Evolutionary conservation across 2,329 filamentous ascomycete species (phyloP).

Genomic region (Aspergillus floridensis): DNA sequence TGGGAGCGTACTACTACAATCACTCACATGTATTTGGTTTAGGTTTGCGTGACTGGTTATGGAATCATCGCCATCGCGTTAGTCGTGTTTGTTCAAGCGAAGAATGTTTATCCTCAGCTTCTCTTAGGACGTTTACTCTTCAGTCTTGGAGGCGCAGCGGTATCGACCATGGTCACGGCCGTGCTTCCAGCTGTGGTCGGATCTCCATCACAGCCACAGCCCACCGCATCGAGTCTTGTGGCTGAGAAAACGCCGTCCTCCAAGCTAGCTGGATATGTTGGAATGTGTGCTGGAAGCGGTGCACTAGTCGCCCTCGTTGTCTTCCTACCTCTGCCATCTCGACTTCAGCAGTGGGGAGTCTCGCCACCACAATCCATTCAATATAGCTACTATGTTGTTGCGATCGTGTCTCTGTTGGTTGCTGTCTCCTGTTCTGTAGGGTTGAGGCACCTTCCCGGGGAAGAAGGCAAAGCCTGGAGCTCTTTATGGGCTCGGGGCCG

Average conservation of each 20-base stretch:
- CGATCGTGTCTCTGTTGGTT: conserved; percentile 66
- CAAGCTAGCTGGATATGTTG: conserved; percentile 81
- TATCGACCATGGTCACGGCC: conserved; percentile 97
- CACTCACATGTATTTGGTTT: conserved; percentile 4
- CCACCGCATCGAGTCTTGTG: conserved; percentile 6
- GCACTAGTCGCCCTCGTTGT: conserved; percentile 77
- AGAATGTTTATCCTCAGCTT: conserved; percentile 84
- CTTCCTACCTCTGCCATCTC: conserved; percentile 83
- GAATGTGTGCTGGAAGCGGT: conserved; percentile 87
- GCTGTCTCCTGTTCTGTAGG: conserved; percentile 76
- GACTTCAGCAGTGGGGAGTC: conserved; percentile 70
- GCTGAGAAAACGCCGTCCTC: conserved; percentile 47
- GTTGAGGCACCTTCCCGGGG: conserved; percentile 64
- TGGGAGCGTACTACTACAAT: neutral
- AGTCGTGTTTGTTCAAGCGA: conserved; percentile 77
- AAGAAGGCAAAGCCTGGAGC: conserved; percentile 72
- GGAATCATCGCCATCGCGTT: conserved; percentile 74
- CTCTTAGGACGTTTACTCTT: conserved; percentile 82
- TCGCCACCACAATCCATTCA: conserved; percentile 72
- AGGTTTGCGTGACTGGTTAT: conserved; percentile 70
- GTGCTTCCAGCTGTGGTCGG: conserved; percentile 72
- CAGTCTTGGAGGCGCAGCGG: conserved; percentile 85
- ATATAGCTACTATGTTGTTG: conserved; percentile 86
- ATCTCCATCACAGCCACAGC: conserved; percentile 27
- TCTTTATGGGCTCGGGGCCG: conserved; percentile 42